A percentile compares a stretch with the other conserved stretches of the same genome.
Conservation (phyloP, 2,329 filamentous ascomycete species). For the Ustilaginoidea virens region DNA sequence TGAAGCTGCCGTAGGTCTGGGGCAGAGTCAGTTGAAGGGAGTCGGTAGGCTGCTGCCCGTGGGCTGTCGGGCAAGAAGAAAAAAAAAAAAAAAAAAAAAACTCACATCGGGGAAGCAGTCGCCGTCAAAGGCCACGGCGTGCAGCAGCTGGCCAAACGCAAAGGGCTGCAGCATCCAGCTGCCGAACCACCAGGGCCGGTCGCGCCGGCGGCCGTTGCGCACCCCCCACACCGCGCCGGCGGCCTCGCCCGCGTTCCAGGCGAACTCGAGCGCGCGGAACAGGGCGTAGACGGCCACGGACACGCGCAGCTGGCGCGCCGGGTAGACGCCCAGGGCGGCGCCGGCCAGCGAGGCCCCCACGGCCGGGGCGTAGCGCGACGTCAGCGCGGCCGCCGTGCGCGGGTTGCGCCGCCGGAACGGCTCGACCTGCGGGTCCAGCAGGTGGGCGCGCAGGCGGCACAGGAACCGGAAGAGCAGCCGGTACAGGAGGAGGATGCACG, state of each 20-base stretch:
- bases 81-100: constrained; percentile 1
- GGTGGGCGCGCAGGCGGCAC: constrained; percentile 56
- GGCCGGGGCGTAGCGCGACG: constrained; percentile 71
- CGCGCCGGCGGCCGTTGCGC: constrained; percentile 36
- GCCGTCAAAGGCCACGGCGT: constrained; percentile 62
- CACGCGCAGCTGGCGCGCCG: constrained; percentile 51
- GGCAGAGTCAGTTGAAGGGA: too few species aligned
- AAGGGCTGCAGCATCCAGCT: constrained; percentile 71
- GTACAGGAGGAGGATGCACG: constrained; percentile 75
- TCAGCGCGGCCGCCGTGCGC: constrained; percentile 55
- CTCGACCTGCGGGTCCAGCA: constrained; percentile 64
- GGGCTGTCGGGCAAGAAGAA: neutral
- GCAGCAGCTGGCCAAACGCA: constrained; percentile 59
- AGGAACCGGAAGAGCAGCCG: constrained; percentile 85
- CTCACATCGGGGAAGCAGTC: constrained; percentile 53
- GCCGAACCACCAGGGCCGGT: constrained; percentile 68
- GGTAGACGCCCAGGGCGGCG: constrained; percentile 61
- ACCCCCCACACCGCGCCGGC: constrained; percentile 52
- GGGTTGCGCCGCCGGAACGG: constrained; percentile 78
- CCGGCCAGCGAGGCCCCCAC: constrained; percentile 84
- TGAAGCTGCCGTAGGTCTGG: constrained; percentile 23
- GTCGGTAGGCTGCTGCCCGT: neutral
- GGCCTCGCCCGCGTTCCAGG: constrained; percentile 70
- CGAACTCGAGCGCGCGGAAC: constrained; percentile 71
- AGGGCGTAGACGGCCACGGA: constrained; percentile 70